Evolutionary conservation across 352 stramenopile genomes (phyloP).

Genomic region (Phytophthora cactorum): DNA sequence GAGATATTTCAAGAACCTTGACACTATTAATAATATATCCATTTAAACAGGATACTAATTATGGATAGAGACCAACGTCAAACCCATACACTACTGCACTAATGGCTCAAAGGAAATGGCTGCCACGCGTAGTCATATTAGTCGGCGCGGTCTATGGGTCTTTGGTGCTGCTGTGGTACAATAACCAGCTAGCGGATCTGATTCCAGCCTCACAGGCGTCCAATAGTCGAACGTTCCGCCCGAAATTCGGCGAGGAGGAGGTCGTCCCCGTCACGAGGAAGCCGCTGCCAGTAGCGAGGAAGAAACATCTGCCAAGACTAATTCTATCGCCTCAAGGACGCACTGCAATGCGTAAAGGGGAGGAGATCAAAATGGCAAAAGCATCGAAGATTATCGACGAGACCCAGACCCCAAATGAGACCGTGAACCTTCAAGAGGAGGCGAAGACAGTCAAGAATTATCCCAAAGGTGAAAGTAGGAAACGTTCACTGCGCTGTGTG

Average conservation of each 20-base stretch:
- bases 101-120: background rate
- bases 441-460: conserved; percentile 20
- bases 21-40: too few relatives aligned
- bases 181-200: background rate
- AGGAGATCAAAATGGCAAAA: conserved; percentile 1
- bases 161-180: conserved; percentile 26
- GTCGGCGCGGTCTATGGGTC: conserved; percentile 4
- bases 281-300: background rate
- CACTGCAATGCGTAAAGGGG: conserved; percentile 8
- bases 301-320: conserved; percentile 16
- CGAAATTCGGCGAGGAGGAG: conserved; percentile 20
- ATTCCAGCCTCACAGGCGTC: background rate
- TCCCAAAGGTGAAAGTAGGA: conserved; percentile 2
- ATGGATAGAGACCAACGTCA: too few relatives aligned
- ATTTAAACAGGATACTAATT: too few relatives aligned
- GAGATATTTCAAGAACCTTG: too few relatives aligned
- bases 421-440: background rate
- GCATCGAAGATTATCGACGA: conserved; percentile 5
- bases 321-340: conserved; percentile 25
- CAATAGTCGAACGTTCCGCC: conserved; percentile 17
- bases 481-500: conserved; percentile 20
- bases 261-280: conserved; percentile 20
- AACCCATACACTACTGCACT: too few relatives aligned
- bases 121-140: conserved; percentile 4
- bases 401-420: background rate